A percentile compares a stretch with the other conserved stretches of the same genome.
Evolutionary conservation across 768 basidiomycete species (phyloP).

Genomic region (Leccinum imitatum): DNA sequence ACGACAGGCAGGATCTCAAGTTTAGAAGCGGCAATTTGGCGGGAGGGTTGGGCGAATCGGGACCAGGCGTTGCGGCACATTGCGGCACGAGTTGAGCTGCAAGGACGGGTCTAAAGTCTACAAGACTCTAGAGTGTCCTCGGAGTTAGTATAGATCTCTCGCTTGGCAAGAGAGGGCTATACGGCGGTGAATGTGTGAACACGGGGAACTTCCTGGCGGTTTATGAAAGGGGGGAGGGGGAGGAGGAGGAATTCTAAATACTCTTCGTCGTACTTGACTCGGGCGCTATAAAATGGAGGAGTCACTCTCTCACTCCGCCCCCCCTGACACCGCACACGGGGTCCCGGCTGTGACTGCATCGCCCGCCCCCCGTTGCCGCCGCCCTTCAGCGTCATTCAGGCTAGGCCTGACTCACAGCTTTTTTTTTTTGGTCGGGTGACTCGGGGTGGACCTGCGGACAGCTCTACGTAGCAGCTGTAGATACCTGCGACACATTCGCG

Average conservation of each 20-base stretch:
- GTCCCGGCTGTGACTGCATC: constrained; percentile 15
- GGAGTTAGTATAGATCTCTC: constrained; percentile 13
- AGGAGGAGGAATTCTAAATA: constrained; percentile 24
- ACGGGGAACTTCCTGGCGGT: constrained; percentile 3
- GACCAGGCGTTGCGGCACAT: constrained; percentile 36
- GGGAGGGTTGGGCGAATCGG: constrained; percentile 26
- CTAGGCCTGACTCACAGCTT: constrained; percentile 9
- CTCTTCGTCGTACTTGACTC: constrained; percentile 21
- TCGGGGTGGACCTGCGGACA: background rate
- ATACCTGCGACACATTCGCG: background rate
- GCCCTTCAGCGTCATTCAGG: background rate
- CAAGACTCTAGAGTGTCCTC: constrained; percentile 43
- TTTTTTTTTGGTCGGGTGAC: background rate
- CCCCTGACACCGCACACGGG: constrained; percentile 29
- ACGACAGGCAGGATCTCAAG: constrained; percentile 15
- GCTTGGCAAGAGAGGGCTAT: constrained; percentile 7
- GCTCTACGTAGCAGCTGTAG: background rate
- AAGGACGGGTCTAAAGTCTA: constrained; percentile 36
- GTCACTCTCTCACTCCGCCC: constrained; percentile 29
- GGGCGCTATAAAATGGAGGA: constrained; percentile 34
- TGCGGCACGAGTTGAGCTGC: constrained; percentile 26
- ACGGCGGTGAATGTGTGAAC: background rate
- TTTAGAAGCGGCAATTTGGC: constrained; percentile 14
- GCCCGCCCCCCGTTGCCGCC: constrained; percentile 13
- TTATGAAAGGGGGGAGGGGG: background rate